A percentile compares a stretch with the other conserved stretches of the same genome.
These are phyloP conservation scores for Salvia splendens DNA, from an alignment of 257 asterid genomes.

Conservation along the genomic window DNA sequence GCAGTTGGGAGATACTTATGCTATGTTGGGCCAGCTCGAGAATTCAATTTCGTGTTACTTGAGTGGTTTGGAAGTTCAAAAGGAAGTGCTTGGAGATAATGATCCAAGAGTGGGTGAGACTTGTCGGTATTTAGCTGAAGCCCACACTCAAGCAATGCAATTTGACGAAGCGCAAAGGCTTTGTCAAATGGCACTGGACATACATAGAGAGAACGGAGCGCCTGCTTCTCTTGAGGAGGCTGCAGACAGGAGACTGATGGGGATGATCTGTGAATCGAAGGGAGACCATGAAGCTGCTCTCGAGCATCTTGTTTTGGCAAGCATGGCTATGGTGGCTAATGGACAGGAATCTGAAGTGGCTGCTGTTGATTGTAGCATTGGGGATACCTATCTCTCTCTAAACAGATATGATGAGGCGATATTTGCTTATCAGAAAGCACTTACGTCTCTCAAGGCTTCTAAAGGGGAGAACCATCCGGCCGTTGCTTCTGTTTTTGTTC, in stretches of 20 bases:
- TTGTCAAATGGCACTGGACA: slow-evolving; percentile 80
- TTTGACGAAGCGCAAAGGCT: slow-evolving; percentile 84
- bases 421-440: slow-evolving; percentile 86
- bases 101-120: slow-evolving; percentile 92
- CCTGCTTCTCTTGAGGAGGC: slow-evolving; percentile 90
- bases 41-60: slow-evolving; percentile 64
- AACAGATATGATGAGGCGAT: slow-evolving; percentile 87
- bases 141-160: slow-evolving; percentile 87
- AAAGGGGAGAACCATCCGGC: slow-evolving; percentile 94
- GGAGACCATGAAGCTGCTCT: slow-evolving; percentile 89
- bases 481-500: slow-evolving; percentile 85
- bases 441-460: slow-evolving; percentile 72
- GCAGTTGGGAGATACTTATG: slow-evolving; percentile 91
- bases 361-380: slow-evolving; percentile 80
- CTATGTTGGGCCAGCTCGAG: slow-evolving; percentile 88
- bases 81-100: slow-evolving; percentile 61
- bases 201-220: slow-evolving; percentile 63
- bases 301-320: slow-evolving; percentile 91
- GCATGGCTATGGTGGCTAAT: slow-evolving; percentile 89
- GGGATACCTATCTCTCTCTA: slow-evolving; percentile 77
- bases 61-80: slow-evolving; percentile 78
- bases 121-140: slow-evolving; percentile 86
- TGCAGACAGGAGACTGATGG: slow-evolving; percentile 88
- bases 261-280: slow-evolving; percentile 77
- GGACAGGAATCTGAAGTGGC: slow-evolving; percentile 93